phyloP scores from a whole-genome alignment of 2,329 filamentous ascomycete species.

The Neonectria sp. region DNA sequence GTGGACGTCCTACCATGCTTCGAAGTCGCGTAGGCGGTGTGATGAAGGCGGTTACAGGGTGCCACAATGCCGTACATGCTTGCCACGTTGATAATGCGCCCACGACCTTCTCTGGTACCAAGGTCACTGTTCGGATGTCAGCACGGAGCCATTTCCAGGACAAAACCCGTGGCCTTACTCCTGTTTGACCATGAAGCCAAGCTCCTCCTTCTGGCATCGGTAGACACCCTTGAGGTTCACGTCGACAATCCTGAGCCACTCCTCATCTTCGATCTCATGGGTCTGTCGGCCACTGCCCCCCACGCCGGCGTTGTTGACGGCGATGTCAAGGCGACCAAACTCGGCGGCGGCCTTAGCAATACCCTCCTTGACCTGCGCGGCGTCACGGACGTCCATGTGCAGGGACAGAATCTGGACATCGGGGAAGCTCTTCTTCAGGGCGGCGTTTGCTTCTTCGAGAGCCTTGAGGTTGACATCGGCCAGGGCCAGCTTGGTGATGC shows the following conservation, averaged over 20 bases:
- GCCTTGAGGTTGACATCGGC: slow-evolving; percentile 59
- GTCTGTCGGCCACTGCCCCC: slow-evolving; percentile 58
- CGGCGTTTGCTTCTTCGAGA: slow-evolving; percentile 50
- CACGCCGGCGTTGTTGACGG: slow-evolving; percentile 70
- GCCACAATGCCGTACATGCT: slow-evolving; percentile 67
- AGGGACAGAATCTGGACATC: slow-evolving; percentile 58
- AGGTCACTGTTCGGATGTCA: slow-evolving; percentile 48
- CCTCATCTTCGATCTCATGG: slow-evolving; percentile 61
- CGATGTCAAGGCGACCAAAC: slow-evolving; percentile 70
- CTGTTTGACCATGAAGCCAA: slow-evolving; percentile 66
- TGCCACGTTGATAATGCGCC: slow-evolving; percentile 68
- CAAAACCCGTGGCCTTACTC: slow-evolving; percentile 48
- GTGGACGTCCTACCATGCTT: slow-evolving; percentile 61
- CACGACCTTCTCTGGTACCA: slow-evolving; percentile 59
- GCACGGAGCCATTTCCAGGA: not conserved
- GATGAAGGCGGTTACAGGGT: slow-evolving; percentile 51
- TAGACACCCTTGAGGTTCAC: slow-evolving; percentile 71
- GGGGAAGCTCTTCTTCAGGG: slow-evolving; percentile 56
- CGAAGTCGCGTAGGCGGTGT: slow-evolving; percentile 64
- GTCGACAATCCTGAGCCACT: slow-evolving; percentile 66
- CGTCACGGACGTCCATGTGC: slow-evolving; percentile 62
- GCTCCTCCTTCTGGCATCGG: slow-evolving; percentile 69
- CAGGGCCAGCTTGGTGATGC: slow-evolving; percentile 62
- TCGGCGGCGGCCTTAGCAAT: slow-evolving; percentile 57
- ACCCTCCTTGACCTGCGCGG: slow-evolving; percentile 58